Evolutionary conservation across 2,329 filamentous ascomycete species (phyloP).

Genomic region (Curvularia verruculosa): DNA sequence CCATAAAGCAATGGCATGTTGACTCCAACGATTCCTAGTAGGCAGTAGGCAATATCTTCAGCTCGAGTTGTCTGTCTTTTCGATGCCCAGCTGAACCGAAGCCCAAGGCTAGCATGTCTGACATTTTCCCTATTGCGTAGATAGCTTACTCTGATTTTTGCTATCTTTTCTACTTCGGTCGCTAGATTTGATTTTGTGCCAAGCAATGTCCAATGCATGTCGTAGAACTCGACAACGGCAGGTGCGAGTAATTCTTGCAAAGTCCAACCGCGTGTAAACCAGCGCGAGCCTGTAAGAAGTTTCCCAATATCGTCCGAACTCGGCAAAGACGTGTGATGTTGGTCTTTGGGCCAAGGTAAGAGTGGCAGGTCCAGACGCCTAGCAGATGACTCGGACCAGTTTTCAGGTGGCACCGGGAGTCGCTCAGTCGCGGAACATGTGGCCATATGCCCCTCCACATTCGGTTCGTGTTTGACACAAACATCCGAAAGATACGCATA

Average conservation of each 20-base stretch:
- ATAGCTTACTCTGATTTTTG: not conserved
- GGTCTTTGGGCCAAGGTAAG: too few relatives aligned
- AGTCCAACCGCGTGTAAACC: not conserved
- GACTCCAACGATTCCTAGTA: not conserved
- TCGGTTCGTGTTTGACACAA: not conserved
- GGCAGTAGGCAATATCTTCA: not conserved
- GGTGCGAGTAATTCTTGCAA: not conserved
- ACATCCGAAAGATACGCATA: not conserved
- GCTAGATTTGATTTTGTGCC: not conserved
- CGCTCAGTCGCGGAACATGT: too few relatives aligned
- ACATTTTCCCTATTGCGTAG: not conserved
- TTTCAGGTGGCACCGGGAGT: not conserved
- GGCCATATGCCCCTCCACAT: not conserved
- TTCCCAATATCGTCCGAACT: not conserved
- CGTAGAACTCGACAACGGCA: not conserved
- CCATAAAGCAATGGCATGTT: not conserved
- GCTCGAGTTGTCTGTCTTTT: not conserved
- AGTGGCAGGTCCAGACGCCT: not conserved
- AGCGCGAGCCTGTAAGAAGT: not conserved
- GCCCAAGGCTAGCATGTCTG: not conserved
- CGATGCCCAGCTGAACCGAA: not conserved
- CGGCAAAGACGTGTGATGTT: not conserved
- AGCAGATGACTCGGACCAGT: not conserved
- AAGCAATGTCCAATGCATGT: not conserved
- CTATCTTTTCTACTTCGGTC: not conserved